phyloP scores from a whole-genome alignment of 495 filamentous ascomycete species.

The Aspergillus sparsus region DNA sequence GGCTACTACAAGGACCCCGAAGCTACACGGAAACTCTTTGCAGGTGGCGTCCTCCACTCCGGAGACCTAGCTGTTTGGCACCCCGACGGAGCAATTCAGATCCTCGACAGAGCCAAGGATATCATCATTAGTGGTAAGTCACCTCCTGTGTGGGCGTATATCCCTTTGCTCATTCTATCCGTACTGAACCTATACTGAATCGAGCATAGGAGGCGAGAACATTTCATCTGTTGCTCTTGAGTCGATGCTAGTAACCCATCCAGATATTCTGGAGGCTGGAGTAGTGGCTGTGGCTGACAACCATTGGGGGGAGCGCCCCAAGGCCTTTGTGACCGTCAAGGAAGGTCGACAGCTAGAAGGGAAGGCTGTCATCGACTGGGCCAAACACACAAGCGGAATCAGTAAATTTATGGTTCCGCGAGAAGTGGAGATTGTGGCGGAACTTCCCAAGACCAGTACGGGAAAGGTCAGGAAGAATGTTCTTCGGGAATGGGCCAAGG shows the following conservation, averaged over 20 bases:
- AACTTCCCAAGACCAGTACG: constrained; percentile 94
- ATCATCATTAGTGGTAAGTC: constrained; percentile 92
- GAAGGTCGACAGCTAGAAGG: constrained; percentile 59
- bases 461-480: constrained; percentile 97
- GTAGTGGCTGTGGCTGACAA: constrained; percentile 87
- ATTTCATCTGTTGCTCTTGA: constrained; percentile 94
- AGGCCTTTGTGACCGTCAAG: constrained; percentile 87
- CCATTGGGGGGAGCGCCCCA: constrained; percentile 93
- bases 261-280: constrained; percentile 84
- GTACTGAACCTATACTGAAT: not conserved
- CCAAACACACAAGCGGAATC: constrained; percentile 72
- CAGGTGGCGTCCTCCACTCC: constrained; percentile 81
- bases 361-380: constrained; percentile 82
- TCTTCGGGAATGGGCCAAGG: constrained; percentile 78
- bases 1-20: constrained; percentile 90
- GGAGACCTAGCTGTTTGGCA: constrained; percentile 94
- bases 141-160: not conserved
- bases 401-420: constrained; percentile 94
- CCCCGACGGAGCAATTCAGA: constrained; percentile 84
- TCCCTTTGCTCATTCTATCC: not conserved
- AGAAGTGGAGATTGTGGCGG: constrained; percentile 84
- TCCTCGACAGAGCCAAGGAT: constrained; percentile 92
- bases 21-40: constrained; percentile 85
- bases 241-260: constrained; percentile 86
- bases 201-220: constrained; percentile 81